Evolutionary conservation across 2,329 filamentous ascomycete genomes (phyloP).

Genomic region (Colletotrichum musicola): DNA sequence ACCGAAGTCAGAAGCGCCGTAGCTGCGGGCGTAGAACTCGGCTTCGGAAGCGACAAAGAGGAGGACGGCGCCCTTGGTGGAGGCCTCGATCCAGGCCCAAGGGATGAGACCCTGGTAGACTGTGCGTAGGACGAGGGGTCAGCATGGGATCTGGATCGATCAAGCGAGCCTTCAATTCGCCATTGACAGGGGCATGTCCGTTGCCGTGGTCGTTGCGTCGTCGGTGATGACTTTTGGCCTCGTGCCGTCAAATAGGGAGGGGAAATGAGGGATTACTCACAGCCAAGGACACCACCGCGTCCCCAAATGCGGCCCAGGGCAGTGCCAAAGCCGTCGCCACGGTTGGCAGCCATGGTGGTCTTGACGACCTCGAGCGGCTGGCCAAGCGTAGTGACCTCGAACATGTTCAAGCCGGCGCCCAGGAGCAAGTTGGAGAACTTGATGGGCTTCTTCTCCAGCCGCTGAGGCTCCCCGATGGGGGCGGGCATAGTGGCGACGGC

Average conservation of each 20-base stretch:
- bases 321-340: constrained; percentile 85
- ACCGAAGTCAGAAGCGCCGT: constrained; percentile 88
- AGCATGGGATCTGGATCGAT: constrained; percentile 37
- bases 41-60: constrained; percentile 99
- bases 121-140: constrained; percentile 55
- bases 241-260: not conserved
- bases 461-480: constrained; percentile 60
- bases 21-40: constrained; percentile 90
- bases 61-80: constrained; percentile 98
- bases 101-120: constrained; percentile 99
- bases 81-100: constrained; percentile 99
- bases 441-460: constrained; percentile 98
- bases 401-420: constrained; percentile 94
- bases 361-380: constrained; percentile 98
- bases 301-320: constrained; percentile 91
- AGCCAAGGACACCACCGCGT: constrained; percentile 93
- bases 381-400: constrained; percentile 79
- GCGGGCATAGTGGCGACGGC: constrained; percentile 66
- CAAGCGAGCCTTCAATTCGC: too few relatives aligned
- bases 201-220: not conserved
- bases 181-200: too few relatives aligned
- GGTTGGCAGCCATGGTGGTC: constrained; percentile 99
- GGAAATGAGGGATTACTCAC: constrained; percentile 68
- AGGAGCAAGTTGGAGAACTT: constrained; percentile 99
- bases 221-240: not conserved